Base-by-base conservation (phyloP, 306 rosid species). In the Rosa lucieae region DNA sequence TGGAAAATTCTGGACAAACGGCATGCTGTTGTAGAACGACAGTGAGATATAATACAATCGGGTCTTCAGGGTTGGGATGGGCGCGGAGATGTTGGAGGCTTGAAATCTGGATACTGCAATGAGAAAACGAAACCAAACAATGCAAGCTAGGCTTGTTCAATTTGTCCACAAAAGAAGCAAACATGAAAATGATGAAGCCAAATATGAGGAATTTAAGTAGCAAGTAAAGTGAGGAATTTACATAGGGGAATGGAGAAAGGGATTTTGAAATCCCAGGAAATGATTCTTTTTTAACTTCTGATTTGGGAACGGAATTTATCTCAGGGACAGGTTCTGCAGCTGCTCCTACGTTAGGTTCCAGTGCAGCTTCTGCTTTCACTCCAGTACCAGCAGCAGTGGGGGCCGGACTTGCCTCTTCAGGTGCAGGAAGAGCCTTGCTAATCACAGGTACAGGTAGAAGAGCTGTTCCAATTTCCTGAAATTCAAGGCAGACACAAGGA, bases 81-180 rank as follows among this genome's bases (percentile, higher is more conserved):
- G 10, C 90, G 72, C 42, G 99, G 99, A 75, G 99, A 96, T 73
- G 99, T 65, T 42, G 99, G 98, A 66, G 99, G 99, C 90, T 90
- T 95, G 85, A 89, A 92, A 89, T 95, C 99, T 15, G 99, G 98
- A 89, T 95, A 95, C 99, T 95, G 95, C 86, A 84, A 69, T 39
- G 75, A 84, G 59, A 23, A 52, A 61, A 43, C 0, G 46, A 20
- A 62, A 9, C 15, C 23, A 66, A 21, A 76, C 43, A 29, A 53
- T 29, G 40, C 58, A 78, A 78, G 26, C 26, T 23, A 23, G 13
- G 74, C 70, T 17, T 68, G 63, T 67, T 58, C 58, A 55, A 2
- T 39, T 73, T 53, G 43, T 70, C 71, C 53, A 43, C 72, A 67
- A 53, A 70, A 9, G n/a, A 40, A 7, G 37, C 1, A 29, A 58